A percentile compares a stretch with the other conserved stretches of the same genome.
phyloP scores from a whole-genome alignment of 2,329 filamentous ascomycete genomes.

The Arthroderma uncinatum region DNA sequence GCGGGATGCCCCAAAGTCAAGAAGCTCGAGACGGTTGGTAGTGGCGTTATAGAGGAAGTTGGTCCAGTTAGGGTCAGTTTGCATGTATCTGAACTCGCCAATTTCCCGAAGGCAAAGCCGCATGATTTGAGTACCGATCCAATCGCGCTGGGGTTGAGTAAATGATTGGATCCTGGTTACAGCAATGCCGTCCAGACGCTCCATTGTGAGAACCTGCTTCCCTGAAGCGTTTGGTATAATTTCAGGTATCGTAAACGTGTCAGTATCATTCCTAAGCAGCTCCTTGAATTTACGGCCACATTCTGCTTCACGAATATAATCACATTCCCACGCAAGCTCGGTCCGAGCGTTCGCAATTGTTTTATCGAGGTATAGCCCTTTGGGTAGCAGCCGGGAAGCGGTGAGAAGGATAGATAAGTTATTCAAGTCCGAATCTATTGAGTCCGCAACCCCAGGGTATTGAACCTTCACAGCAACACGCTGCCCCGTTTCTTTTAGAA shows the following conservation, averaged over 20 bases:
- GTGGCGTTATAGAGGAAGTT: slow-evolving; percentile 85
- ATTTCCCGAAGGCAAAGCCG: slow-evolving; percentile 88
- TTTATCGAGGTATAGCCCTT: slow-evolving; percentile 87
- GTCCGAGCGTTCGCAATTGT: slow-evolving; percentile 90
- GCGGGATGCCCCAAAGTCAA: slow-evolving; percentile 89
- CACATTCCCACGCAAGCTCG: slow-evolving; percentile 93
- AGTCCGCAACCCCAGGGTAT: slow-evolving; percentile 90
- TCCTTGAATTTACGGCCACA: slow-evolving; percentile 65
- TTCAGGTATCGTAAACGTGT: slow-evolving; percentile 67
- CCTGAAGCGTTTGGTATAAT: slow-evolving; percentile 71
- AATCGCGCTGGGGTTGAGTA: slow-evolving; percentile 75
- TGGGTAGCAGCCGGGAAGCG: slow-evolving; percentile 78
- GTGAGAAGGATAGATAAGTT: slow-evolving; percentile 85
- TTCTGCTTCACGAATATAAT: slow-evolving; percentile 80
- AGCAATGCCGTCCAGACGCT: slow-evolving; percentile 73
- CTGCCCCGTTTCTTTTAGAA: slow-evolving; percentile 60
- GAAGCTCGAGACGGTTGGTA: slow-evolving; percentile 65
- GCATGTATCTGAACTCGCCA: slow-evolving; percentile 93
- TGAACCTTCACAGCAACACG: slow-evolving; percentile 92
- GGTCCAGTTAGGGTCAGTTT: slow-evolving; percentile 98
- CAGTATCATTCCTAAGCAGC: slow-evolving; percentile 62
- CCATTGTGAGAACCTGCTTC: slow-evolving; percentile 80
- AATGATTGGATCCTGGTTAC: slow-evolving; percentile 72
- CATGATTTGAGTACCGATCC: slow-evolving; percentile 90
- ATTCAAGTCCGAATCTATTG: slow-evolving; percentile 91